Conservation (phyloP, 2,329 filamentous ascomycete genomes). For the Leptographium wingfieldii region DNA sequence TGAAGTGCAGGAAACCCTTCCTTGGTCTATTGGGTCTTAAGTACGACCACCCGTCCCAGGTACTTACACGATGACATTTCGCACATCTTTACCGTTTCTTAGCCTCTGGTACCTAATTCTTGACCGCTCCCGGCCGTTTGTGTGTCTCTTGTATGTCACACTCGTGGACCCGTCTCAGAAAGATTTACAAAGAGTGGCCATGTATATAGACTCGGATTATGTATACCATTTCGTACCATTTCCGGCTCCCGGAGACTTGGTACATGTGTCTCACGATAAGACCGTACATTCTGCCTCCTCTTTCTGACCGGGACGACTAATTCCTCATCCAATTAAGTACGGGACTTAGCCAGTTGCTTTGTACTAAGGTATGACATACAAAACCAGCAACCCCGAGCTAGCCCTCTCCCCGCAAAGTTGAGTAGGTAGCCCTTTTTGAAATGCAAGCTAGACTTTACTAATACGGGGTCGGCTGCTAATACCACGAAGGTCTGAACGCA, state of each 20-base stretch:
- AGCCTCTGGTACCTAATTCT: background rate
- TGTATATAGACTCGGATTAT: background rate
- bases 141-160: background rate
- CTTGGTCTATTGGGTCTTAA: too few relatives aligned
- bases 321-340: background rate
- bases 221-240: background rate
- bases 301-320: background rate
- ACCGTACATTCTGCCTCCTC: background rate
- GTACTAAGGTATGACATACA: background rate
- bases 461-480: background rate
- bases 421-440: background rate
- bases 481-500: background rate
- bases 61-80: background rate
- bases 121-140: background rate
- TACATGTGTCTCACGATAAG: background rate
- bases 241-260: background rate
- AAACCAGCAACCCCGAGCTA: background rate
- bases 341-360: background rate
- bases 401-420: background rate
- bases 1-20: background rate
- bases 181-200: too few relatives aligned
- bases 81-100: background rate
- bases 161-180: background rate
- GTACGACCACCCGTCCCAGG: background rate
- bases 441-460: background rate